Evolutionary conservation across 2,329 filamentous ascomycete species (phyloP), one percentile per base, ranked within the genome.

Genomic region (Gaeumannomyces tritici): DNA sequence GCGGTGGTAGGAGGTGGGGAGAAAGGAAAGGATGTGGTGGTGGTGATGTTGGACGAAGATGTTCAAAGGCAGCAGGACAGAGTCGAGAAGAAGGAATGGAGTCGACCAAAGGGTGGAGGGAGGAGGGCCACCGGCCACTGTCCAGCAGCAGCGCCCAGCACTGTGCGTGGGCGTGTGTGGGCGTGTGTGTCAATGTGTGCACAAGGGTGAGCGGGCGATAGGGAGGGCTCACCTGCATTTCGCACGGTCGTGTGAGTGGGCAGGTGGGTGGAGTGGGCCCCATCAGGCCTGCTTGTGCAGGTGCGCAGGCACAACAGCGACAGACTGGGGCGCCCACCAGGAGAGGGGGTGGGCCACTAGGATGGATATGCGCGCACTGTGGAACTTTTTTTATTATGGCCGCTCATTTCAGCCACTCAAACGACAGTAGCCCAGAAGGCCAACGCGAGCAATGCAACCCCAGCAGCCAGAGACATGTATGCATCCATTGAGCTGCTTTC

Each of bases 1-100:
- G 66, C 68, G 69, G 69, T 69, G 67, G 65, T 66, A 69, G 68
- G 68, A 69, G 71, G 60, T 27, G 56, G 57, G 27, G 56, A 61
- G 33, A 54, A 61, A 31, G 31, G 27, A 31, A 55, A 54, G 27
- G 54, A 28, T 61, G 42, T 51, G 47, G 60, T 56, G 54, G 54
- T 57, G 60, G 68, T 69, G 35, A 12, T 42, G 21, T 26, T 55
- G 60, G 54, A 55, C 47, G 60, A 54, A 61, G 42, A 61, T 51
- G 33, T 60, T 60, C 35, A 60, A 42, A 60, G 42, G 59, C 47
- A 56, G 55, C 29, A 54, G 60, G 42, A 55, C 29, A 54, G 21
- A 55, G 60, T 55, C 13, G 55, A 56, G 55, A 56, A 56, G 55
- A 56, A 56, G 47, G 60, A 54, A 56, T 56, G 55, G 55, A 51